Evolutionary conservation across 2,329 filamentous ascomycete genomes (phyloP).

Genomic region (Apiospora pterosperma): DNA sequence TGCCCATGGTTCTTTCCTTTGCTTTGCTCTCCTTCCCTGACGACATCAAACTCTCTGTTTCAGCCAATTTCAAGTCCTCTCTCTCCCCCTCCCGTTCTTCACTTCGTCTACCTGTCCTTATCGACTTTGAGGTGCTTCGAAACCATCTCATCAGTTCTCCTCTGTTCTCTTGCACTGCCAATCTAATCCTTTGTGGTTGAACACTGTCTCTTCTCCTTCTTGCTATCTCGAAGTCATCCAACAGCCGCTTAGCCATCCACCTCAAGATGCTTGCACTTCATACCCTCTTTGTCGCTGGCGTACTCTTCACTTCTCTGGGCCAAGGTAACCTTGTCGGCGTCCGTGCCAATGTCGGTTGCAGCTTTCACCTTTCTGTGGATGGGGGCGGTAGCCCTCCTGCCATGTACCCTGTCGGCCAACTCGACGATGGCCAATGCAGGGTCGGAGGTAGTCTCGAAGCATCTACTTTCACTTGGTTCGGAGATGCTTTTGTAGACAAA

Average conservation of each 20-base stretch:
- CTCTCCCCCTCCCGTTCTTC: too few species aligned
- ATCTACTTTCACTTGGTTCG: conserved; percentile 52
- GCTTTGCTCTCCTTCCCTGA: too few species aligned
- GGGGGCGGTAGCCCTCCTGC: conserved; percentile 35
- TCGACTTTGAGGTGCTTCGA: not conserved
- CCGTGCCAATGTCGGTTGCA: conserved; percentile 43
- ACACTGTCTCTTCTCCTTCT: not conserved
- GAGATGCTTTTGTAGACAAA: conserved; percentile 52
- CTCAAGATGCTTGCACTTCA: conserved; percentile 20
- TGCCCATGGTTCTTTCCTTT: too few species aligned
- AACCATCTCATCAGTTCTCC: not conserved
- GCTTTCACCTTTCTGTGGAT: conserved; percentile 47
- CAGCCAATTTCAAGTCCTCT: too few species aligned
- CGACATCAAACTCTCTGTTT: too few species aligned
- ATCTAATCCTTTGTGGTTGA: not conserved
- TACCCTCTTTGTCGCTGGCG: conserved; percentile 14
- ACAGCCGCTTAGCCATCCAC: conserved; percentile 8
- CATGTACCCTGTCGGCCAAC: conserved; percentile 53
- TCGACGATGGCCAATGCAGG: conserved; percentile 59
- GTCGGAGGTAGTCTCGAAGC: conserved; percentile 46
- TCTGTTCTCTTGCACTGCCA: not conserved
- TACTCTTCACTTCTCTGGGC: conserved; percentile 5
- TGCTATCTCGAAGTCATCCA: not conserved
- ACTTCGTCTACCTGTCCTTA: not conserved
- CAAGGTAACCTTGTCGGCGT: conserved; percentile 29